These are phyloP conservation scores for Tinospora cordifolia DNA, from an alignment of 164 flowering plant genomes.

Conservation along the genomic window DNA sequence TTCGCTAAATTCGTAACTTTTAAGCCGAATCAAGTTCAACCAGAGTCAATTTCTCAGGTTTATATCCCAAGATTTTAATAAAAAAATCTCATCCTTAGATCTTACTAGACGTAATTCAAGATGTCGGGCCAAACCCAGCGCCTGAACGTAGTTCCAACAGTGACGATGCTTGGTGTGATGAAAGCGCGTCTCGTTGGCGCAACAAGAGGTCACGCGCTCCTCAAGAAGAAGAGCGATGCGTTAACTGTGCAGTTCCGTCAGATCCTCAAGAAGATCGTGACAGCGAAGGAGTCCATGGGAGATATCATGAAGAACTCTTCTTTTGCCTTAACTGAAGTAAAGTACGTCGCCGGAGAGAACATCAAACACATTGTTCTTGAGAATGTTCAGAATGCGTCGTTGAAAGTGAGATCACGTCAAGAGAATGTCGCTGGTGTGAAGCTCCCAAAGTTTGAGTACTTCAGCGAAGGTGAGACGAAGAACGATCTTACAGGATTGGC, in stretches of 20 bases:
- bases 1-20: too few relatives aligned
- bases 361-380: conserved; percentile 68
- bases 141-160: conserved; percentile 86
- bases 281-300: conserved; percentile 88
- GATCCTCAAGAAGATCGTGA: conserved; percentile 78
- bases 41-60: too few relatives aligned
- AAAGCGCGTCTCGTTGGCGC: conserved; percentile 93
- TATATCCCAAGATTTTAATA: too few relatives aligned
- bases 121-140: conserved; percentile 91
- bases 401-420: too few relatives aligned
- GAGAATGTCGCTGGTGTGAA: too few relatives aligned
- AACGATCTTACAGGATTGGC: conserved; percentile 58
- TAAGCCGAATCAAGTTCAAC: too few relatives aligned
- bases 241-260: conserved; percentile 83
- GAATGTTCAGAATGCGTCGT: too few relatives aligned
- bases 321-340: conserved; percentile 84
- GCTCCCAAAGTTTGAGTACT: too few relatives aligned
- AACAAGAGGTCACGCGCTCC: conserved; percentile 91
- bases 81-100: too few relatives aligned
- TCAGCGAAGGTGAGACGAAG: too few relatives aligned
- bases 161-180: conserved; percentile 78
- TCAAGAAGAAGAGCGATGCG: conserved; percentile 96
- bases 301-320: conserved; percentile 79
- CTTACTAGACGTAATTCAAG: too few relatives aligned
- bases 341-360: conserved; percentile 91